These are phyloP conservation scores for Alternaria triticimaculans DNA, from an alignment of 2,329 filamentous ascomycete genomes.

Conservation along the genomic window DNA sequence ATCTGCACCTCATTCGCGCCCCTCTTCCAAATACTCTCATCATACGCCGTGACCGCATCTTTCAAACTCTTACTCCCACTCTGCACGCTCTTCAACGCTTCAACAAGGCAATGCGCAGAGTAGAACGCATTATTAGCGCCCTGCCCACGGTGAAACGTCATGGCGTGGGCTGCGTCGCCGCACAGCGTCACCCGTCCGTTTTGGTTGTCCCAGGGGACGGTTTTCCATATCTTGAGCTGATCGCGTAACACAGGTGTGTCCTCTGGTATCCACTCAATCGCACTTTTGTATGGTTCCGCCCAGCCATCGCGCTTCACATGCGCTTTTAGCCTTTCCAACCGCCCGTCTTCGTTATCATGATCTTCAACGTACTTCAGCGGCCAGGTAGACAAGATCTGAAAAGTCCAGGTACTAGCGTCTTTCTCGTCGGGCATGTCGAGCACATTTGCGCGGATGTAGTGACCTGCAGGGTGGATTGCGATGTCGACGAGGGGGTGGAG, in stretches of 20 bases:
- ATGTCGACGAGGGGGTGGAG: slow-evolving; percentile 41
- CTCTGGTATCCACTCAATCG: slow-evolving; percentile 43
- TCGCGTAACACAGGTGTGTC: slow-evolving; percentile 37
- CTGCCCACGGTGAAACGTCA: slow-evolving; percentile 51
- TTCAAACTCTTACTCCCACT: slow-evolving; percentile 7
- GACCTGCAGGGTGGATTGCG: slow-evolving; percentile 40
- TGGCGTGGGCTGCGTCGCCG: slow-evolving; percentile 51
- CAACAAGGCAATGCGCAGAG: slow-evolving; percentile 39
- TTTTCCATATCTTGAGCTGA: slow-evolving; percentile 46
- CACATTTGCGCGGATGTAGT: slow-evolving; percentile 40
- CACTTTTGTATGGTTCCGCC: slow-evolving; percentile 45
- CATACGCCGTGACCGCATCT: slow-evolving; percentile 34
- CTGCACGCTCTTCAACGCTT: slow-evolving; percentile 30
- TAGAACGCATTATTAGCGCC: slow-evolving; percentile 48
- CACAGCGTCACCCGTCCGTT: slow-evolving; percentile 44
- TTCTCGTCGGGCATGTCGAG: slow-evolving; percentile 42
- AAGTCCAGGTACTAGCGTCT: slow-evolving; percentile 45
- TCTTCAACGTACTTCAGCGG: slow-evolving; percentile 33
- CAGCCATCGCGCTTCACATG: slow-evolving; percentile 36
- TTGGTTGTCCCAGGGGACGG: slow-evolving; percentile 43
- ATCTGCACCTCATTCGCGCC: slow-evolving; percentile 43
- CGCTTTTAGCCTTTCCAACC: slow-evolving; percentile 34
- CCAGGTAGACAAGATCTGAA: slow-evolving; percentile 45
- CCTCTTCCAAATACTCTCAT: slow-evolving; percentile 35
- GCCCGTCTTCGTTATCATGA: slow-evolving; percentile 33